Base-by-base conservation (phyloP, 495 filamentous ascomycete species). In the Annulohypoxylon maeteangense region DNA sequence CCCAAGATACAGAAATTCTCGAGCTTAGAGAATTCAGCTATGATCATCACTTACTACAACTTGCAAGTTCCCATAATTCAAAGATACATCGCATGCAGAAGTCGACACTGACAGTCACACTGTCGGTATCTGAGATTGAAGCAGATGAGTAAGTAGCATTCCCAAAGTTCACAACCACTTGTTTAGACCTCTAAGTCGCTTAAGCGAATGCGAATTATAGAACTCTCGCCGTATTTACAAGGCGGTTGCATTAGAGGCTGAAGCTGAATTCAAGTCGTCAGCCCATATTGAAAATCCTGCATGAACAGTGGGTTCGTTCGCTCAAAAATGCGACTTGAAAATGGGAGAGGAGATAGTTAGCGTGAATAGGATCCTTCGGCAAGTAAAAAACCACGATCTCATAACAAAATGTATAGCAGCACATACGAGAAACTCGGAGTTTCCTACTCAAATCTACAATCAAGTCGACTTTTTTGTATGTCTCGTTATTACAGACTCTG, bases 171-270 rank as follows among this genome's bases (percentile, higher is more conserved):
- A 14, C 22, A 27, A 27, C 1, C 11, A 6, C 22, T 50, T 27
- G 22, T 50, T 23, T 50, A 3, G 22, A 2, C 22, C 22, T 23
- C 6, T 27, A 27, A 12, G 10, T 27, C 10, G 47, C 22, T 14
- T 23, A 50, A 27, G 47, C 47, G 47, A 50, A 50, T 27, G 47
- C 47, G 47, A 50, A 25, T 25, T 20, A 50, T 50, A 23, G 3
- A 50, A 14, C 47, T 23, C 8, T 50, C 47, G 47, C 47, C 47
- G 47, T 22, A 50, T 50, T 27, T 11, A 8, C 22, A 50, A 50
- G 47, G 47, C 47, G 22, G 47, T 50, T 50, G n/a, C 47, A 50
- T 50, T 50, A 3, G 47, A 50, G 47, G 47, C 47, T 50, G 47
- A 50, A 50, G 20, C 47, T 50, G 22, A 50, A 8, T 3, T 7